Evolutionary conservation across 257 asterid genomes (phyloP), one percentile per base, ranked within the genome.

Genomic region (Plantago ovata): DNA sequence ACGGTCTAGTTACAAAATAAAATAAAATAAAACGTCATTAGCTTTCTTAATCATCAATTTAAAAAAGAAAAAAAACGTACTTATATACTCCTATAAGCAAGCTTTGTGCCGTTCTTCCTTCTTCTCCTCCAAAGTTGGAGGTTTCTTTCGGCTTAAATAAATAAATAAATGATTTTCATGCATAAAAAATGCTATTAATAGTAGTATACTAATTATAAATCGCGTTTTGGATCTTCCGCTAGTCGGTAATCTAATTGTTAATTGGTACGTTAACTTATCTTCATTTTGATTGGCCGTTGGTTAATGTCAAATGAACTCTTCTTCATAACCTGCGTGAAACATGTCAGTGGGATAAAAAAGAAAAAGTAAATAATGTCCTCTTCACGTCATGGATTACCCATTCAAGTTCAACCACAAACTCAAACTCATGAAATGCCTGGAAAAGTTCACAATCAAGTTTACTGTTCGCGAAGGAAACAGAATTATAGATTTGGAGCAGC

Each of bases 351-450:
- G 38, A 52, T 0, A 21, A 38, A 56, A 60, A 38, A 20, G 10
- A 16, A 69, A n/a, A n/a, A n/a, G n/a, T n/a, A 53, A 43, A 18
- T 14, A 47, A 13, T 13, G 28, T 2, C 9, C 23, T 23, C 13
- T 39, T 33, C 15, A 18, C 68, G 67, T 76, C 77, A 73, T 68
- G 50, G 72, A 69, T 76, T 65, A 65, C 72, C 70, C 50, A 73
- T 24, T 61, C 18, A 22, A 13, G n/a, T n/a, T n/a, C 5, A 52
- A 41, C 13, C 45, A 48, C 39, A 13, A n/a, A n/a, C n/a, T n/a
- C n/a, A n/a, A n/a, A n/a, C n/a, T n/a, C n/a, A n/a, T n/a, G n/a
- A n/a, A n/a, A n/a, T n/a, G n/a, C n/a, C n/a, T n/a, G n/a, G n/a
- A n/a, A n/a, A n/a, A n/a, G n/a, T n/a, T n/a, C n/a, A n/a, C n/a